Base-by-base conservation (phyloP, 208 protist species). In the Angomonas ambiguus region DNA sequence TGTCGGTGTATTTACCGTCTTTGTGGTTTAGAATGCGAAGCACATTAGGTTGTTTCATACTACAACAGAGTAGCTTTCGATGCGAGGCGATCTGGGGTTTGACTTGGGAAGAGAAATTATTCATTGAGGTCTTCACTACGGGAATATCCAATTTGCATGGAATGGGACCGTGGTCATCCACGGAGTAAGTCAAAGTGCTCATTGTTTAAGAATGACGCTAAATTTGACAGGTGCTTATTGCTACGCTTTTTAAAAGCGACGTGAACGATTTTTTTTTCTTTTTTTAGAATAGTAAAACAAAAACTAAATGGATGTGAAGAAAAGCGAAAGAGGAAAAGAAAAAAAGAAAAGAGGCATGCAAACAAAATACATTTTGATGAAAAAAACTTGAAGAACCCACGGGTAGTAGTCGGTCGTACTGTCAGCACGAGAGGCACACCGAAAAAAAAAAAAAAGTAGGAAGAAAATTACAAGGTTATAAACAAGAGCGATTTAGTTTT, bases 61-160 rank as follows among this genome's bases (percentile, higher is more conserved):
- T 91, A 78, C 91, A 88, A 76, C 87, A 93, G 33, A 94, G 75
- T 48, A 92, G 67, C 33, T 76, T 76, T 45, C 83, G 79, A 67
- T 91, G 80, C 6, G 78, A 82, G 45, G 86, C 67, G 20, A 96
- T 60, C 27, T 88, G 49, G 32, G 87, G 79, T 25, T 71, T 76
- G 20, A 78, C 58, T 33, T 71, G 71, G 0, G 65, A 60, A 22
- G 69, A 79, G 63, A 85, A 93, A 41, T 79, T 72, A 10, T 69
- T 74, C 22, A 80, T 63, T 20, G 85, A 88, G 18, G 80, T 87
- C 48, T 88, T 89, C 45, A 81, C 88, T 28, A 96, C 75, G 6
- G 80, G 81, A 45, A 86, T 74, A 63, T 83, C 77, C n/a, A 77
- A 67, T 56, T 84, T 89, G 67, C 81, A 80, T 2, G 71, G 69